phyloP scores from a whole-genome alignment of 2,329 filamentous ascomycete species.

The Penicillium sp. region DNA sequence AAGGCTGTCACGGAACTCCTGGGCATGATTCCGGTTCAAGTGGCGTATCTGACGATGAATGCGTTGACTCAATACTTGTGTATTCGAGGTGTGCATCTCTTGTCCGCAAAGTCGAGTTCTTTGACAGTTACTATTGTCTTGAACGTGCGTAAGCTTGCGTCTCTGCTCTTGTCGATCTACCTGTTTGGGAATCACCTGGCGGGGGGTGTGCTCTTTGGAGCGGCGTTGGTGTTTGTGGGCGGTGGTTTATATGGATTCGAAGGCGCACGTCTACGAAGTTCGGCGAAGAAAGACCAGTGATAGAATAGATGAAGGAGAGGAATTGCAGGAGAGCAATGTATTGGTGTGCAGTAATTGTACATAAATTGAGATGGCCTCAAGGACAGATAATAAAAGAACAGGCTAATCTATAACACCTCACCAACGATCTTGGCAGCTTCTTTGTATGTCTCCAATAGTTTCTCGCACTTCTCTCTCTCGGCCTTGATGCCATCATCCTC shows the following conservation, averaged over 20 bases:
- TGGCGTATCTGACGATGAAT: conserved; percentile 46
- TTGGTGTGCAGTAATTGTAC: conserved; percentile 27
- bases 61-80: conserved; percentile 91
- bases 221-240: conserved; percentile 82
- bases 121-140: conserved; percentile 95
- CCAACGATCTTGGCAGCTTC: conserved; percentile 98
- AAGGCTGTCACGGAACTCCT: conserved; percentile 27
- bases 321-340: conserved; percentile 8
- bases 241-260: conserved; percentile 91
- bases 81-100: conserved; percentile 92
- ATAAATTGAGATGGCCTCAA: conserved; percentile 17
- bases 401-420: conserved; percentile 71
- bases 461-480: conserved; percentile 98
- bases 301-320: neutral
- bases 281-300: conserved; percentile 14
- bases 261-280: conserved; percentile 38
- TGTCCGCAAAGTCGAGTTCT: conserved; percentile 84
- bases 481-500: conserved; percentile 98
- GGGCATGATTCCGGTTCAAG: conserved; percentile 35
- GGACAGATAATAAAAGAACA: conserved; percentile 10
- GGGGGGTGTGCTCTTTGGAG: conserved; percentile 75
- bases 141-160: conserved; percentile 92
- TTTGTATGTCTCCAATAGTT: conserved; percentile 89
- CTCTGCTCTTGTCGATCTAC: conserved; percentile 87
- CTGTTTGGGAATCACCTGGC: conserved; percentile 86